These are phyloP conservation scores for Phaeodactylum tricornutum DNA, from an alignment of 108 stramenopile species.

Conservation along the genomic window DNA sequence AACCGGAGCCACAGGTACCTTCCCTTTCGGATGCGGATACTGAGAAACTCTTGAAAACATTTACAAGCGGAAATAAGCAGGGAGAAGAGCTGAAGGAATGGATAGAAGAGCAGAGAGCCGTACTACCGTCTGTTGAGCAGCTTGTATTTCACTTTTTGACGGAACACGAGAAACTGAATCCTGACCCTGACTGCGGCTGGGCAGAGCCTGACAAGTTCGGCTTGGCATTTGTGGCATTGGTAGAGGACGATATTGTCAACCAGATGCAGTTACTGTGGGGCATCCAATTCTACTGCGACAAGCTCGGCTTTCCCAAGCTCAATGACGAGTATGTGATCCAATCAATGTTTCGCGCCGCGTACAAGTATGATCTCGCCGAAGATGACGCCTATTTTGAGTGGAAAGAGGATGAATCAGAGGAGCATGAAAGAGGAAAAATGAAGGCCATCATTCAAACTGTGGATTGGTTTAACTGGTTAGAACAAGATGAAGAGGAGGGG, in stretches of 20 bases:
- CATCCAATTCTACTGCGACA: constrained; percentile 75
- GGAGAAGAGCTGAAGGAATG: constrained; percentile 66
- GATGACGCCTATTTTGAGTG: constrained; percentile 68
- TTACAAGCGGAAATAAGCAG: constrained; percentile 50
- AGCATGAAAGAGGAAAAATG: constrained; percentile 50
- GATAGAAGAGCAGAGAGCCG: constrained; percentile 30
- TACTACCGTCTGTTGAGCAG: constrained; percentile 50
- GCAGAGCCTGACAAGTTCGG: constrained; percentile 60
- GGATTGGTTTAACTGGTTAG: constrained; percentile 83
- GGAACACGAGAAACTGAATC: constrained; percentile 51
- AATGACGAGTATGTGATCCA: constrained; percentile 71
- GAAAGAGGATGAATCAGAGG: constrained; percentile 81
- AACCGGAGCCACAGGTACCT: constrained; percentile 17
- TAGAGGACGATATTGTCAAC: constrained; percentile 57
- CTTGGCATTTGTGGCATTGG: constrained; percentile 45
- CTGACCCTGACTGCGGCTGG: constrained; percentile 69
- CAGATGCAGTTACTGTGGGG: constrained; percentile 74
- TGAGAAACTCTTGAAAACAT: constrained; percentile 36
- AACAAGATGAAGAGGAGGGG: constrained; percentile 77
- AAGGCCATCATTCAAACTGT: constrained; percentile 74
- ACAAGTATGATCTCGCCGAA: constrained; percentile 73
- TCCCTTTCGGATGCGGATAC: constrained; percentile 14
- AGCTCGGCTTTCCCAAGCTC: constrained; percentile 73
- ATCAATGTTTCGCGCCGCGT: constrained; percentile 80
- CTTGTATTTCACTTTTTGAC: constrained; percentile 50